Conservation (phyloP, 2,329 filamentous ascomycete species). For the Aspergillus melleus region DNA sequence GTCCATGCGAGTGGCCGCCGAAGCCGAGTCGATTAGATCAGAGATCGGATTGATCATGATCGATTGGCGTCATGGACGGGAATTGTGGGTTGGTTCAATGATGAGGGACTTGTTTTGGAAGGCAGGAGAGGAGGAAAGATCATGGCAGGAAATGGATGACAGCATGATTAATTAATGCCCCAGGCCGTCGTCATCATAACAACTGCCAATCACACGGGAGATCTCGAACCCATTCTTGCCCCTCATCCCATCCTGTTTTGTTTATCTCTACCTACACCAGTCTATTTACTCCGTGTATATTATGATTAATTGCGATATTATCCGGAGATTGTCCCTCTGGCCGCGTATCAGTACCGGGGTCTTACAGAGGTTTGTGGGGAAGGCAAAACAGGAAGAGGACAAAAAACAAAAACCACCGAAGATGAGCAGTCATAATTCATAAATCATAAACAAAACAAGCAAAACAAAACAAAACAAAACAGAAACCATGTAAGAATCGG, state of each 20-base stretch:
- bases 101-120: background rate
- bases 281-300: too few species aligned
- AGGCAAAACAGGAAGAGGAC: background rate
- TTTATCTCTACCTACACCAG: too few species aligned
- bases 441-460: slow-evolving; percentile 12
- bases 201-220: background rate
- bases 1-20: slow-evolving; percentile 28
- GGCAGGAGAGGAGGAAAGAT: background rate
- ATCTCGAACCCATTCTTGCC: background rate
- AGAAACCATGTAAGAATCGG: slow-evolving; percentile 11
- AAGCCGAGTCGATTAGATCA: slow-evolving; percentile 12
- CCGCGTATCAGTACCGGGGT: background rate
- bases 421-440: slow-evolving; percentile 20
- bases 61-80: slow-evolving; percentile 2
- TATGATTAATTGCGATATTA: too few species aligned
- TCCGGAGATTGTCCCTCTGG: too few species aligned
- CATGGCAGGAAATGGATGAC: background rate
- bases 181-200: background rate
- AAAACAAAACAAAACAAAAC: slow-evolving; percentile 1
- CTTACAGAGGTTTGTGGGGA: slow-evolving; percentile 10
- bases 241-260: background rate
- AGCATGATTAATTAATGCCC: background rate
- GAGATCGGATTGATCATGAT: slow-evolving; percentile 15
- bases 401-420: slow-evolving; percentile 8
- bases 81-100: background rate